A percentile compares a stretch with the other conserved stretches of the same genome.
These are phyloP conservation scores for Backusella australiensis DNA, from an alignment of 192 early-diverging fungal species.

Conservation along the genomic window DNA sequence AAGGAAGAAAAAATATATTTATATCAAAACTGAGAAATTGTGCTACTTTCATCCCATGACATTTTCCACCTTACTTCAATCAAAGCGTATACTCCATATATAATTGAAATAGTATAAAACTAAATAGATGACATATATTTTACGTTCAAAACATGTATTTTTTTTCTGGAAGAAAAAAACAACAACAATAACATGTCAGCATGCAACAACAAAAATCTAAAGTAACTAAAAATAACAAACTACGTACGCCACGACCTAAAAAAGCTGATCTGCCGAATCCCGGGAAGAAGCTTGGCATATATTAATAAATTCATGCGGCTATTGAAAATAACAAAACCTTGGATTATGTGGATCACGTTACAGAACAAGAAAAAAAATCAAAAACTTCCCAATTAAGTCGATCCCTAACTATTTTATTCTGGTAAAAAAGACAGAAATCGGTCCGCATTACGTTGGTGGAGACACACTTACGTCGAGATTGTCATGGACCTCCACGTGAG, in stretches of 20 bases:
- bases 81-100: not conserved
- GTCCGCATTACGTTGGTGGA: not conserved
- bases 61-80: not conserved
- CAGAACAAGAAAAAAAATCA: not conserved
- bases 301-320: conserved; percentile 4
- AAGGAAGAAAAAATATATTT: not conserved
- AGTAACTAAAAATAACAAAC: not conserved
- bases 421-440: not conserved
- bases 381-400: not conserved
- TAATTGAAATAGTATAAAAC: no score
- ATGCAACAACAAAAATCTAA: not conserved
- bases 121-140: not conserved
- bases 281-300: not conserved
- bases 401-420: not conserved
- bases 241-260: not conserved
- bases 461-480: not conserved
- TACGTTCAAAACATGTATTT: not conserved
- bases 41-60: not conserved
- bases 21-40: not conserved
- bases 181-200: not conserved
- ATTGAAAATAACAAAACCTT: not conserved
- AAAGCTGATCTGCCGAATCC: not conserved
- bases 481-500: not conserved
- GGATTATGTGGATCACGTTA: not conserved
- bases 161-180: no score